phyloP scores from a whole-genome alignment of 805 yeast species.

The Schizosaccharomyces octosporus region DNA sequence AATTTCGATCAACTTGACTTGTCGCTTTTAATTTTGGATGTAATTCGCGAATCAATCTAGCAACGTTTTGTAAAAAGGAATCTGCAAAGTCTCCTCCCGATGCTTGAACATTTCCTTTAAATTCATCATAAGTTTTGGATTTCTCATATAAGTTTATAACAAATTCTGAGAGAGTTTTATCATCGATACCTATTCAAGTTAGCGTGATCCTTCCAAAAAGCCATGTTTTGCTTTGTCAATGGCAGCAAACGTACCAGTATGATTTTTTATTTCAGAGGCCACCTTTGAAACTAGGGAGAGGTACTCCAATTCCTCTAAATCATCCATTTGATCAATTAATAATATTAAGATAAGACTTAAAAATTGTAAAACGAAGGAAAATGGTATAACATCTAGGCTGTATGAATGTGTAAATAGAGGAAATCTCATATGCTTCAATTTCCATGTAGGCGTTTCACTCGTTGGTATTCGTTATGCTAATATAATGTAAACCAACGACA shows the following conservation, averaged over 20 bases:
- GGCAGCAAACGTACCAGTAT: constrained; percentile 9
- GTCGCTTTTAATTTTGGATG: constrained; percentile 13
- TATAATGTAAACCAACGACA: no score
- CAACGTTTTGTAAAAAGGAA: constrained; percentile 11
- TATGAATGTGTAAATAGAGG: no score
- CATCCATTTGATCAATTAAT: constrained; percentile 10
- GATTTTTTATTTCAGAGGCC: constrained; percentile 13
- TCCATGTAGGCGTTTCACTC: no score
- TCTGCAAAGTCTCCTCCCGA: constrained; percentile 22
- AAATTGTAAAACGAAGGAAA: no score
- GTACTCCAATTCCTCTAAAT: constrained; percentile 13
- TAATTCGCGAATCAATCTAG: constrained; percentile 11
- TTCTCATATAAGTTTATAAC: constrained; percentile 18
- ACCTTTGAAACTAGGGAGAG: constrained; percentile 15
- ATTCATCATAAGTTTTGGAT: constrained; percentile 15
- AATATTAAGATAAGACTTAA: not conserved
- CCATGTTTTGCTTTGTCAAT: not conserved
- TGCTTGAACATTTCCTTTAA: constrained; percentile 17
- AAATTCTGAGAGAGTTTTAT: constrained; percentile 23
- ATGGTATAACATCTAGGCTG: no score
- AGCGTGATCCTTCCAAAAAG: not conserved
- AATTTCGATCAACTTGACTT: not conserved
- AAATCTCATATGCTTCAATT: no score
- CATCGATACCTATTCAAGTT: constrained; percentile 16
- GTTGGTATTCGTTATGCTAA: no score